A percentile compares a stretch with the other conserved stretches of the same genome.
phyloP scores from a whole-genome alignment of 129 eudicot genomes.

The Chrysanthemum seticuspe region DNA sequence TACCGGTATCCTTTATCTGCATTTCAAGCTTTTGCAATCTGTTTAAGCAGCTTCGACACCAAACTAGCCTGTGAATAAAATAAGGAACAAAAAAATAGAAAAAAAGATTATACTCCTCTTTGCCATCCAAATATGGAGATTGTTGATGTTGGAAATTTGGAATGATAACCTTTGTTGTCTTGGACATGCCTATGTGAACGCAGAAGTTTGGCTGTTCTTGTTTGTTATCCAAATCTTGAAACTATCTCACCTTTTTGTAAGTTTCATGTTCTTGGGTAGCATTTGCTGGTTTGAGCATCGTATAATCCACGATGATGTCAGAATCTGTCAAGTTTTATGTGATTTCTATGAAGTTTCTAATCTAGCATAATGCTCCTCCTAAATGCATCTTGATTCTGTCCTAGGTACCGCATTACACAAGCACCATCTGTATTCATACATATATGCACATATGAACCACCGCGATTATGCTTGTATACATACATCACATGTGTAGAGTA shows the following conservation, averaged over 20 bases:
- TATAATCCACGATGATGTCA: not conserved
- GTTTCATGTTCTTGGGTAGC: slow-evolving; percentile 10
- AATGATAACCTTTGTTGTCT: not conserved
- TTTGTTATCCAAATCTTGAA: slow-evolving; percentile 25
- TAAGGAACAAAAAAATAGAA: slow-evolving; percentile 15
- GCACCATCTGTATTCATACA: no score
- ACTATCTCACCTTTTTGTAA: slow-evolving; percentile 7
- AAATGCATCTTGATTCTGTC: not conserved
- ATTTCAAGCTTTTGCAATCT: slow-evolving; percentile 76
- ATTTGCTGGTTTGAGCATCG: not conserved
- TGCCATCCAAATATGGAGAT: not conserved
- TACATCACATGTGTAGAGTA: no score
- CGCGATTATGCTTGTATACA: no score
- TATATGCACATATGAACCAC: no score
- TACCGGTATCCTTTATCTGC: slow-evolving; percentile 72
- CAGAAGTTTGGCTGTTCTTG: not conserved
- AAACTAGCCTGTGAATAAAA: slow-evolving; percentile 79
- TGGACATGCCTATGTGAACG: slow-evolving; percentile 19
- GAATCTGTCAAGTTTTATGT: slow-evolving; percentile 1
- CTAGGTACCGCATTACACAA: no score
- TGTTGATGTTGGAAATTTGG: slow-evolving; percentile 13
- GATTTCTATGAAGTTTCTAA: not conserved
- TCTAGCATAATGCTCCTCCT: not conserved
- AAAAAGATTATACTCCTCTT: slow-evolving; percentile 11
- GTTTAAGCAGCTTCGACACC: slow-evolving; percentile 85